A percentile compares a stretch with the other conserved stretches of the same genome.
Evolutionary conservation across 1,284 basidiomycete genomes (phyloP).

Genomic region (Apiotrichum siamense): DNA sequence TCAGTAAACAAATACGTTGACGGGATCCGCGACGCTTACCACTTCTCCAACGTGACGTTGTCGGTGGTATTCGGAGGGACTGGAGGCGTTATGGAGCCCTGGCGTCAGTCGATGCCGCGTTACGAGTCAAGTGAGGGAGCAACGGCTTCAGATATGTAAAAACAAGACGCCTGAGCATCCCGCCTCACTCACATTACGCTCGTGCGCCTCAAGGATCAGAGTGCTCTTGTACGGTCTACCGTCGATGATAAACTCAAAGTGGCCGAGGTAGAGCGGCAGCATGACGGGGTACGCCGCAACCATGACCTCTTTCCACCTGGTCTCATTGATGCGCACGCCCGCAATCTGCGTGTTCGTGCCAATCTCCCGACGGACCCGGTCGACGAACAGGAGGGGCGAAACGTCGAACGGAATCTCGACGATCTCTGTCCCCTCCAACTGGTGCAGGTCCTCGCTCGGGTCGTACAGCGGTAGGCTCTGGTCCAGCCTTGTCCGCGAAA

Average conservation of each 20-base stretch:
- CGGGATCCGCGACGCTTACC: too few species aligned
- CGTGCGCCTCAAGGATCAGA: constrained; percentile 43
- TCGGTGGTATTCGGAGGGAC: too few species aligned
- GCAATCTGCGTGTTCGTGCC: constrained; percentile 19
- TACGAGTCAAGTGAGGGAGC: too few species aligned
- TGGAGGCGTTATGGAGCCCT: too few species aligned
- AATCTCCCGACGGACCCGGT: constrained; percentile 23
- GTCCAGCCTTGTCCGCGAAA: constrained; percentile 32
- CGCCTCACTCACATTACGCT: constrained; percentile 24
- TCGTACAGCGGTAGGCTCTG: constrained; percentile 30
- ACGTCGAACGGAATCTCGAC: constrained; percentile 53
- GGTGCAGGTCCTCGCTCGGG: constrained; percentile 46
- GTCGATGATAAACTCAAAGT: constrained; percentile 32
- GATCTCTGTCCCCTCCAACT: constrained; percentile 63
- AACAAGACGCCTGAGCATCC: too few species aligned
- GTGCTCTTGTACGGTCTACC: constrained; percentile 22
- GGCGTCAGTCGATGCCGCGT: too few species aligned
- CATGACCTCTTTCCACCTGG: constrained; percentile 33
- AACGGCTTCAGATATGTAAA: too few species aligned
- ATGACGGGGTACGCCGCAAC: constrained; percentile 45
- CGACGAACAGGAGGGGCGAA: constrained; percentile 31
- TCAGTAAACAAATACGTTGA: too few species aligned
- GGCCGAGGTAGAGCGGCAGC: constrained; percentile 44
- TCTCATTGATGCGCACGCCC: constrained; percentile 23
- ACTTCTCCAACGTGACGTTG: too few species aligned